Evolutionary conservation across 495 filamentous ascomycete genomes (phyloP).

Genomic region (Hypoxylon crocopeplum): DNA sequence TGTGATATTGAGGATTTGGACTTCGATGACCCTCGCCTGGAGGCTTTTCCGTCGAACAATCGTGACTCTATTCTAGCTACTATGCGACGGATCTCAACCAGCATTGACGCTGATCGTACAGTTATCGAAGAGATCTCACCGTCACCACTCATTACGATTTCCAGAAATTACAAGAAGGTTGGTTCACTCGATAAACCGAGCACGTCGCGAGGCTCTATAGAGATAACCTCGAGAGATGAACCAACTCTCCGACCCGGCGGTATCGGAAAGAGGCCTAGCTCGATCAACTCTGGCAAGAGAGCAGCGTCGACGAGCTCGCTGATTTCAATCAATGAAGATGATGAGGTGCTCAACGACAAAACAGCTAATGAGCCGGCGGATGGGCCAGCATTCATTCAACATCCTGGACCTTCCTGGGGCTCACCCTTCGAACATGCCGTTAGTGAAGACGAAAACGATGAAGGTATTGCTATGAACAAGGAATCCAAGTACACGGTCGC

Average conservation of each 20-base stretch:
- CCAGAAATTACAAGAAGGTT: not conserved
- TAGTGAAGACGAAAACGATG: slow-evolving; percentile 31
- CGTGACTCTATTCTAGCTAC: slow-evolving; percentile 54
- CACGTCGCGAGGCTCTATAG: not conserved
- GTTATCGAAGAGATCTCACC: slow-evolving; percentile 45
- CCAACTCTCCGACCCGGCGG: not conserved
- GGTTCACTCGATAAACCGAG: not conserved
- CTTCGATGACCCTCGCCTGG: slow-evolving; percentile 58
- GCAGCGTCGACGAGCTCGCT: slow-evolving; percentile 19
- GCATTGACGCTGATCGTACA: slow-evolving; percentile 53
- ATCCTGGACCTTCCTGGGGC: slow-evolving; percentile 30
- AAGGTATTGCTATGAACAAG: slow-evolving; percentile 36
- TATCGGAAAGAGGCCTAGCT: not conserved
- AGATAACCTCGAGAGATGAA: slow-evolving; percentile 2
- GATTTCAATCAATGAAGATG: slow-evolving; percentile 31
- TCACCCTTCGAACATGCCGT: slow-evolving; percentile 11
- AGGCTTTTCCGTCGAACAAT: slow-evolving; percentile 56
- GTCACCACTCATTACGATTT: slow-evolving; percentile 43
- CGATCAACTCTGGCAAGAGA: not conserved
- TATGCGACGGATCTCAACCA: slow-evolving; percentile 52
- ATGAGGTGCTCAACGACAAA: slow-evolving; percentile 18
- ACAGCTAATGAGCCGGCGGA: not conserved
- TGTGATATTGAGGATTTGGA: slow-evolving; percentile 42
- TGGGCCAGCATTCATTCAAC: slow-evolving; percentile 17
- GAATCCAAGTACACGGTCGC: slow-evolving; percentile 10